Conservation (phyloP, 331 rosid species). For the Quercus tomentella region DNA sequence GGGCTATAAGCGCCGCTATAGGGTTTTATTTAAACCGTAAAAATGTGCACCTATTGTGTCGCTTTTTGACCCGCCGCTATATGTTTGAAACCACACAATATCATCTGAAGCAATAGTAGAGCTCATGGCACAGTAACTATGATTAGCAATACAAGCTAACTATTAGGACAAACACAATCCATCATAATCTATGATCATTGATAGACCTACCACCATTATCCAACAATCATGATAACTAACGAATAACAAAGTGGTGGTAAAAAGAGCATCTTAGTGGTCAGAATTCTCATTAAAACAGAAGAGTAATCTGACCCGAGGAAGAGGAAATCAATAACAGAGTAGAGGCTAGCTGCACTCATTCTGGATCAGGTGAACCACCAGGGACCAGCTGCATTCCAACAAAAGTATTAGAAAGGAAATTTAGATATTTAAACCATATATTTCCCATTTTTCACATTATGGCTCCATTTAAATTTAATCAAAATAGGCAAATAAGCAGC, state of each 20-base stretch:
- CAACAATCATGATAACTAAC: slow-evolving; percentile 23
- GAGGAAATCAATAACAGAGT: background rate
- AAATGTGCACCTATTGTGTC: too few species aligned
- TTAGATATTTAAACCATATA: background rate
- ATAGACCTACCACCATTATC: too few species aligned
- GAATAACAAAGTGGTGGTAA: background rate
- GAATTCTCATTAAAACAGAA: slow-evolving; percentile 31
- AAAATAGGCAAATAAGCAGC: too few species aligned
- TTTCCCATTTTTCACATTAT: too few species aligned
- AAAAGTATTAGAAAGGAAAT: background rate
- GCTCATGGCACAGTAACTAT: background rate
- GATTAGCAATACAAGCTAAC: background rate
- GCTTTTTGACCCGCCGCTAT: too few species aligned
- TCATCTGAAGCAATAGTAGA: background rate
- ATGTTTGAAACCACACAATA: background rate
- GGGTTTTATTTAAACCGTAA: too few species aligned
- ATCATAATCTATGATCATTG: background rate
- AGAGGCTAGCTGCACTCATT: slow-evolving; percentile 30
- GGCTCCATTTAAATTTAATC: too few species aligned
- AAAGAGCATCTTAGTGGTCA: slow-evolving; percentile 17
- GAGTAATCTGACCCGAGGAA: slow-evolving; percentile 23
- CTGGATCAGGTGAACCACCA: slow-evolving; percentile 91
- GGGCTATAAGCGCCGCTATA: too few species aligned
- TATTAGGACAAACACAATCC: background rate
- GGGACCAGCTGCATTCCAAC: slow-evolving; percentile 73